Base-by-base conservation (phyloP, 257 asterid species). In the Lycium ferocissimum region DNA sequence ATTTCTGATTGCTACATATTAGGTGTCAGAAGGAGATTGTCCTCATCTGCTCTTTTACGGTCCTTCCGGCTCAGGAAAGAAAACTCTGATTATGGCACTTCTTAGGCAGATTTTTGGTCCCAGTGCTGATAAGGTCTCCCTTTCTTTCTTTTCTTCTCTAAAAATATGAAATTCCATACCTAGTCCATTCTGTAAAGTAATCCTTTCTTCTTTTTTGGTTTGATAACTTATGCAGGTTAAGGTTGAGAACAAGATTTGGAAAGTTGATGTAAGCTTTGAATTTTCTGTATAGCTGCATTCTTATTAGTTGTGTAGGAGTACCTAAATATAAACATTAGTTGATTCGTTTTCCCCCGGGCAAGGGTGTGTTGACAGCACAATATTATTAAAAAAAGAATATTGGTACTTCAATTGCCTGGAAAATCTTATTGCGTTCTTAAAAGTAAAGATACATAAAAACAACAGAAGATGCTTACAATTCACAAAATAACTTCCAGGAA, bases 41-140 rank as follows among this genome's bases (percentile, higher is more conserved):
- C 98, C 99, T 49, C 99, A 95, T 90, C 87, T 96, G 83, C 94
- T 95, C 65, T 96, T 96, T 92, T 94, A 95, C 61, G 99, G 98
- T 59, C 99, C 99, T 13, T 89, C 98, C 10, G 98, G 99, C 81
- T 90, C 99, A 69, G 99, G 99, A 65, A 96, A 96, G 88, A 96
- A 96, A 91, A 96, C 99, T 93, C 97, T 95, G 86, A 92, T 95
- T 20, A 95, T 95, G 98, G 98, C 99, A 81, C 97, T 96, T 86
- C 97, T 95, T 86, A 87, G 98, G 65, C 95, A 96, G 88, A 93
- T 96, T 82, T 95, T 96, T 86, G 99, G 99, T 67, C 79, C 99
- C 70, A 91, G 97, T 69, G 96, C 97, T 13, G 99, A 96, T 85
- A 96, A 96, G 97, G 99, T 96, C 79, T 33, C 18, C 66, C 66